Evolutionary conservation across 2,329 filamentous ascomycete genomes (phyloP).

Genomic region (Nakataea oryzae): DNA sequence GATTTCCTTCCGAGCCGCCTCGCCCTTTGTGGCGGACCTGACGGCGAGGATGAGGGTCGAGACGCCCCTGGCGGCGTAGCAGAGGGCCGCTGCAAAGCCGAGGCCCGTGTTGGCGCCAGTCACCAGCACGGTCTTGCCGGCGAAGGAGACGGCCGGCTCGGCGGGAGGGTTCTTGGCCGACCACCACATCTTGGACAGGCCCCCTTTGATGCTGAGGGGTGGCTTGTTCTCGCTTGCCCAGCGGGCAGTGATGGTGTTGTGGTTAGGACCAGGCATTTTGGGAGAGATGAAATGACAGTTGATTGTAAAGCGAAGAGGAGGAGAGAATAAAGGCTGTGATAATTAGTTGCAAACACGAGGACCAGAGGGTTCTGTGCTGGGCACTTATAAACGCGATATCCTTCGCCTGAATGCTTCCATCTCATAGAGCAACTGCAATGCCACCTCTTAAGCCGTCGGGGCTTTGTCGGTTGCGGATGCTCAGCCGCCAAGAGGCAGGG

Average conservation of each 20-base stretch:
- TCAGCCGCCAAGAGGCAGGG: too few relatives aligned
- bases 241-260: background rate
- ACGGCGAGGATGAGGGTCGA: slow-evolving; percentile 25
- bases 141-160: slow-evolving; percentile 5
- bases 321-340: too few relatives aligned
- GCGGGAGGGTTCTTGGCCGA: background rate
- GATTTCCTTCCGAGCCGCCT: slow-evolving; percentile 25
- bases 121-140: slow-evolving; percentile 21
- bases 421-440: too few relatives aligned
- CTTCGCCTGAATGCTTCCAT: too few relatives aligned
- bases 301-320: too few relatives aligned
- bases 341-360: too few relatives aligned
- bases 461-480: too few relatives aligned
- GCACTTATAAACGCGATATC: too few relatives aligned
- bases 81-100: slow-evolving; percentile 24
- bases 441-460: too few relatives aligned
- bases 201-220: background rate
- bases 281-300: too few relatives aligned
- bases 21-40: slow-evolving; percentile 25
- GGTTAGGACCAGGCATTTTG: background rate
- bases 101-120: slow-evolving; percentile 30
- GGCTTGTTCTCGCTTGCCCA: background rate
- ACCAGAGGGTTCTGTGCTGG: too few relatives aligned
- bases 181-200: background rate
- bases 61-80: slow-evolving; percentile 20